A percentile compares a stretch with the other conserved stretches of the same genome.
These are phyloP conservation scores for Amanita thiersii DNA, from an alignment of 768 basidiomycete species.

Conservation along the genomic window DNA sequence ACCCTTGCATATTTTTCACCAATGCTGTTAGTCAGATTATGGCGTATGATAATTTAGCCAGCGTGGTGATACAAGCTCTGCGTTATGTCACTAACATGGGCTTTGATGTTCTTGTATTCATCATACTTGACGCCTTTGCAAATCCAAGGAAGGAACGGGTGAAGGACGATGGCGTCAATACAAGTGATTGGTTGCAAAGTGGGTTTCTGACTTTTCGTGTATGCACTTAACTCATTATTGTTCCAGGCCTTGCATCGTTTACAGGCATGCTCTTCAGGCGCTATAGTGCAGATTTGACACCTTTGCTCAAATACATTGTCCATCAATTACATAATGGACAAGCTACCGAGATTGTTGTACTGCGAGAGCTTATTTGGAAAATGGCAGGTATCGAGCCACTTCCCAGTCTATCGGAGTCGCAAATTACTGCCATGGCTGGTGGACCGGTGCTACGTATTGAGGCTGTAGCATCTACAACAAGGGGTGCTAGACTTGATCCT, in stretches of 20 bases:
- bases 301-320: slow-evolving; percentile 83
- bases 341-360: slow-evolving; percentile 81
- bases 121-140: slow-evolving; percentile 80
- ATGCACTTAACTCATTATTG: slow-evolving; percentile 12
- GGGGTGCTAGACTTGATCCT: slow-evolving; percentile 68
- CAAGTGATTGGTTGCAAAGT: slow-evolving; percentile 90
- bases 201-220: slow-evolving; percentile 23
- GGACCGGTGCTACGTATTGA: slow-evolving; percentile 84
- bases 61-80: slow-evolving; percentile 82
- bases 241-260: slow-evolving; percentile 81
- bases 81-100: slow-evolving; percentile 89
- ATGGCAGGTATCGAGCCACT: slow-evolving; percentile 94
- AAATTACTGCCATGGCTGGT: slow-evolving; percentile 86
- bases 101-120: slow-evolving; percentile 86
- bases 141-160: slow-evolving; percentile 75
- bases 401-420: slow-evolving; percentile 81
- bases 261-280: slow-evolving; percentile 87
- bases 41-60: slow-evolving; percentile 91
- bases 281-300: slow-evolving; percentile 76
- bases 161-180: slow-evolving; percentile 90
- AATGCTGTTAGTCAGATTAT: slow-evolving; percentile 91
- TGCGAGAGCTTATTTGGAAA: slow-evolving; percentile 90
- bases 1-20: slow-evolving; percentile 85
- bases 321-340: slow-evolving; percentile 82
- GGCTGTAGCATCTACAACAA: slow-evolving; percentile 71